Evolutionary conservation across 129 eudicot species (phyloP), one percentile per base, ranked within the genome.

Genomic region (Dittrichia graveolens): DNA sequence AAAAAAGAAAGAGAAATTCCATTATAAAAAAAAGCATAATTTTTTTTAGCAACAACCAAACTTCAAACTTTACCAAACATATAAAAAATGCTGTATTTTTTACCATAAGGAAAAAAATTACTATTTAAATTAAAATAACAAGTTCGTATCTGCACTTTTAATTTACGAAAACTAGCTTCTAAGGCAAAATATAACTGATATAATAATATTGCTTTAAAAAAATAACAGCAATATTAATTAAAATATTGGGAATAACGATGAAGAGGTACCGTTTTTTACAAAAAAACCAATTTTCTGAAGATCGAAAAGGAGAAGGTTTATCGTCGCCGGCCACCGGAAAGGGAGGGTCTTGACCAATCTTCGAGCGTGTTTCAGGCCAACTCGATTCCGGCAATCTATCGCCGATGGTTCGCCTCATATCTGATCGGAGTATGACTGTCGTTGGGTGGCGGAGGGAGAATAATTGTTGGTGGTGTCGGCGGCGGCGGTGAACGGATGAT

Each of bases 271-370:
- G 70, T 47, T 73, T 59, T 59, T 10, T 10, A 61, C 15, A 50
- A 76, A 75, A 24, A 67, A 58, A 54, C 68, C 48, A 67, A 67
- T 46, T 45, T 58, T 45, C 41, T 46, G 7, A 48, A 49, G 63
- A 74, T 74, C 72, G 24, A 54, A 67, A 55, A 54, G 40, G 12
- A 1, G 12, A 53, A 40, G 49, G 55, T 8, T 38, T 6, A 74
- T 67, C 61, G 43, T 24, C 1, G 38, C 71, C 67, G 67, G 74
- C 15, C 34, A 49, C 71, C 76, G 71, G 69, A 77, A 77, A 68
- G 18, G 68, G 14, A 58, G 31, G 61, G 49, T 37, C n/a, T 65
- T 48, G n/a, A 41, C 35, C 34, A 64, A 75, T 60, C 66, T 71
- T 18, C 38, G 38, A 3, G 4, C 10, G 24, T 48, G 46, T 67